A percentile compares a stretch with the other conserved stretches of the same genome.
Evolutionary conservation across 2,329 filamentous ascomycete genomes (phyloP).

Genomic region (Trichoderma arundinaceum): DNA sequence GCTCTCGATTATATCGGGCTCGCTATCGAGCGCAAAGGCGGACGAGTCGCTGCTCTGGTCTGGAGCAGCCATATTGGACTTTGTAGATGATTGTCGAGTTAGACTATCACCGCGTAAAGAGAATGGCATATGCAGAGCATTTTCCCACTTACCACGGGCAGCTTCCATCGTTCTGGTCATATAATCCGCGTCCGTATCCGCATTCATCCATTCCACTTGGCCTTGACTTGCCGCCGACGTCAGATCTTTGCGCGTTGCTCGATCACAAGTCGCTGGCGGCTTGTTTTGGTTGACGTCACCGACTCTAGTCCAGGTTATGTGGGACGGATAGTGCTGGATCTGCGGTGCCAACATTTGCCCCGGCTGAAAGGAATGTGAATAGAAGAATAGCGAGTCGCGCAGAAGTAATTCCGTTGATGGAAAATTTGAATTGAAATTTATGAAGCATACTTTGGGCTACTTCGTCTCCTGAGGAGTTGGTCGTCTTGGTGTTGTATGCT

Average conservation of each 20-base stretch:
- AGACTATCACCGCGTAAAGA: not conserved
- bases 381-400: not conserved
- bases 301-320: not conserved
- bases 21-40: slow-evolving; percentile 34
- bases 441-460: too few species aligned
- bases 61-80: slow-evolving; percentile 8
- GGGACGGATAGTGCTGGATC: not conserved
- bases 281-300: slow-evolving; percentile 16
- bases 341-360: not conserved
- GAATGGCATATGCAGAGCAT: not conserved
- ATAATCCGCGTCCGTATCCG: not conserved
- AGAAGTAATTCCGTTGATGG: not conserved
- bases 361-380: not conserved
- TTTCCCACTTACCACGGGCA: not conserved
- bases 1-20: slow-evolving; percentile 41
- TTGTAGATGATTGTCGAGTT: not conserved
- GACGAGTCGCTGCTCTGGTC: slow-evolving; percentile 30
- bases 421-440: too few species aligned
- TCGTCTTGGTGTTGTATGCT: too few species aligned
- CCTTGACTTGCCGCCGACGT: slow-evolving; percentile 27
- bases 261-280: not conserved
- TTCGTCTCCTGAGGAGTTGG: too few species aligned
- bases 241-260: slow-evolving; percentile 3
- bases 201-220: not conserved
- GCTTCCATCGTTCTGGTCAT: not conserved